Conservation (phyloP, 2,329 filamentous ascomycete species). For the Apiospora kogelbergensis region DNA sequence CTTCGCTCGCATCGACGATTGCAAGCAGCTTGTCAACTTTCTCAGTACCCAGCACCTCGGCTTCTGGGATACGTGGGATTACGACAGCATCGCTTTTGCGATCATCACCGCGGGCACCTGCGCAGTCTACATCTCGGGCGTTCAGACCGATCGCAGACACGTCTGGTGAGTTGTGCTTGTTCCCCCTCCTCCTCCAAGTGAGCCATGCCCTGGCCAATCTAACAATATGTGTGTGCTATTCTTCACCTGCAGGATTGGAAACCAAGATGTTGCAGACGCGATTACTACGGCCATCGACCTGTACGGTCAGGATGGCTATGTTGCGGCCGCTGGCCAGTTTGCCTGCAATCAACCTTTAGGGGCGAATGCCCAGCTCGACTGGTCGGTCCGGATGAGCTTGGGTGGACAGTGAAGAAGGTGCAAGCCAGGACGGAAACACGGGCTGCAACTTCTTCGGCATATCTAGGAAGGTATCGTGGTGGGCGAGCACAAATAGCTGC, state of each 20-base stretch:
- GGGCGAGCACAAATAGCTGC: neutral
- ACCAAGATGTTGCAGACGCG: neutral
- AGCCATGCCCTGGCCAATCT: neutral
- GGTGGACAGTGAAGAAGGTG: rapidly evolving
- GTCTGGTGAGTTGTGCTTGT: neutral
- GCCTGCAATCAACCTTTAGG: neutral
- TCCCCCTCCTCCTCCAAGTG: too few relatives aligned
- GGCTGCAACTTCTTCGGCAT: neutral
- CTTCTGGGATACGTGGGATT: neutral
- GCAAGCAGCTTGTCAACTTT: neutral
- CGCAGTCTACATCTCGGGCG: neutral
- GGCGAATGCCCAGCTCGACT: neutral
- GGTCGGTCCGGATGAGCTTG: neutral
- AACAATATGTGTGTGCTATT: too few relatives aligned
- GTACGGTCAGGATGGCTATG: neutral
- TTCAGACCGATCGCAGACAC: too few relatives aligned
- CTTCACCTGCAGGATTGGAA: neutral
- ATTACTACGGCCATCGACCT: rapidly evolving
- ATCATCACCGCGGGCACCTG: neutral
- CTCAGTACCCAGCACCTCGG: neutral
- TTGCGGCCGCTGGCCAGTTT: neutral
- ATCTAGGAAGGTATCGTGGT: rapidly evolving
- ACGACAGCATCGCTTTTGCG: neutral
- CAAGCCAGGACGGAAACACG: neutral
- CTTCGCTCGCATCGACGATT: neutral